Evolutionary conservation across 2,329 filamentous ascomycete genomes (phyloP), one percentile per base, ranked within the genome.

Genomic region (Aspergillus calidoustus): DNA sequence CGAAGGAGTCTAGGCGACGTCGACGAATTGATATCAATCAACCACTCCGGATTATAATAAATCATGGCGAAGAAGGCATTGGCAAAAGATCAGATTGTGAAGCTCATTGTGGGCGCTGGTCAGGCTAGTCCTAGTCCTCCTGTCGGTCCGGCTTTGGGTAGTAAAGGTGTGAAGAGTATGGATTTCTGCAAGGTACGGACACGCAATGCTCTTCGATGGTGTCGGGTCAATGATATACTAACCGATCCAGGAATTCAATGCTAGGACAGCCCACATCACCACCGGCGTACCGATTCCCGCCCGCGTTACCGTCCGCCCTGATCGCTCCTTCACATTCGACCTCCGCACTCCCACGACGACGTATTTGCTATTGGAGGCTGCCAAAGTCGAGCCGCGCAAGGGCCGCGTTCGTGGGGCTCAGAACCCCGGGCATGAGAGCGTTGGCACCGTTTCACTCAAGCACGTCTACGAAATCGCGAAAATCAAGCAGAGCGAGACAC

Each of bases 81-180:
- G 59, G 76, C 79, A 66, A 81, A 79, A 66, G 85, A 96, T 74
- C 88, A 91, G 79, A 89, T 98, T 63, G 93, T 99, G 77, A 99
- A 98, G 83, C 87, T 99, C 78, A 96, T 99, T 69, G 95, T 99
- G 64, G 95, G 94, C 72, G 95, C 95, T 60, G 95, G 95, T 28
- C 92, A 97, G 79, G 95, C 95, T 63, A 94, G 89, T 72, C 95
- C 95, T 31, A 96, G 93, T 80, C 95, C 95, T 38, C 95, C 95
- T 4, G 93, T 99, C 72, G 95, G 95, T 83, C 95, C 95, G 61
- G 95, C 95, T 57, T 86, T 99, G 68, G 95, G 95, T 81, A 94
- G 90, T 78, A 98, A 97, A 83, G 95, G 95, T 84, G 91, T 99
- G 65, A 99, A 99, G 84, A 96, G 91, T 61, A 99, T 99, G 90